These are phyloP conservation scores for Magnolia sinica DNA, from an alignment of 164 flowering plant species.

Conservation along the genomic window DNA sequence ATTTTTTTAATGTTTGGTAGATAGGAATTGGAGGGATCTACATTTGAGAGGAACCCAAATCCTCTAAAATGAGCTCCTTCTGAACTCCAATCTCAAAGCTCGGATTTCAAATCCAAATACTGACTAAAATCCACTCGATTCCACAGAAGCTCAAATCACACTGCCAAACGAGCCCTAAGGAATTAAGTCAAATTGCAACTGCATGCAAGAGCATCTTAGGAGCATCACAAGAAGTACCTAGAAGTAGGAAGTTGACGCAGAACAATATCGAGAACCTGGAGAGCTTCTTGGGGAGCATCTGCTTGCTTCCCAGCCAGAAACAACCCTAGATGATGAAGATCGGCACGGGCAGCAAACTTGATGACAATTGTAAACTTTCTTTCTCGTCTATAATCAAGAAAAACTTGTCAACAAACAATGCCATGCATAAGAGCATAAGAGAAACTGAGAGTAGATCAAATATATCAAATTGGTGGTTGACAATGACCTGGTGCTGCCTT, in stretches of 20 bases:
- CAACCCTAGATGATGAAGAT: conserved; percentile 77
- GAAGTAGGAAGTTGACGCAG: conserved; percentile 80
- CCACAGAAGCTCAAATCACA: background rate
- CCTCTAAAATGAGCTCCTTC: too few relatives aligned
- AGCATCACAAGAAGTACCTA: conserved; percentile 33
- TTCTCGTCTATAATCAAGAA: conserved; percentile 48
- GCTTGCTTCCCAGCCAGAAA: conserved; percentile 84
- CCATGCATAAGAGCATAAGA: background rate
- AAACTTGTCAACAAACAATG: background rate
- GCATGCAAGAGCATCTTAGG: background rate
- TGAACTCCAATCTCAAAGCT: too few relatives aligned
- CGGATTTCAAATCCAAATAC: too few relatives aligned
- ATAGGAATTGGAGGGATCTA: too few relatives aligned
- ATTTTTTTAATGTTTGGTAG: too few relatives aligned
- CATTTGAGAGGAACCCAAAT: too few relatives aligned
- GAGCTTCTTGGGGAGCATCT: conserved; percentile 99
- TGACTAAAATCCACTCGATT: too few relatives aligned
- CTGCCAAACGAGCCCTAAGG: background rate
- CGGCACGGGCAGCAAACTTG: conserved; percentile 90
- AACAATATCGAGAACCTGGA: conserved; percentile 95
- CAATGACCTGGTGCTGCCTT: conserved; percentile 55
- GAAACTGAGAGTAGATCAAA: background rate
- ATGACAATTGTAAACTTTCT: conserved; percentile 75
- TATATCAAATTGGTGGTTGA: background rate
- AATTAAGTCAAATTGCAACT: background rate